Conservation (phyloP, 2,329 filamentous ascomycete genomes). For the Beauveria scarabaeidicola region DNA sequence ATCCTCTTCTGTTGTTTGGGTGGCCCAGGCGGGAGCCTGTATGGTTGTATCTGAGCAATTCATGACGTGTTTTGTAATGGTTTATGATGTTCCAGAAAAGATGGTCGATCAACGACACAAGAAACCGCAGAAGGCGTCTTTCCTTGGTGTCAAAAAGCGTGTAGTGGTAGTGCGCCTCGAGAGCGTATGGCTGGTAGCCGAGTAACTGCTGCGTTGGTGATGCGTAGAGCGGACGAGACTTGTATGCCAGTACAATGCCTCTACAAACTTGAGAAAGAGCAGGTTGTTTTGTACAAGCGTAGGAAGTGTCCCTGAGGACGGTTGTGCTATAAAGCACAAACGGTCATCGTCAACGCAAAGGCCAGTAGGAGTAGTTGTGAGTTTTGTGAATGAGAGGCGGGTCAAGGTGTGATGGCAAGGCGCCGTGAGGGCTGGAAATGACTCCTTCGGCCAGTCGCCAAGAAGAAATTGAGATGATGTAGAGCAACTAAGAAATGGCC, state of each 20-base stretch:
- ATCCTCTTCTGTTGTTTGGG: conserved; percentile 50
- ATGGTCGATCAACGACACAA: conserved; percentile 11
- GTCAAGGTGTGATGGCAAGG: background rate
- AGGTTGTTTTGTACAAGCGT: background rate
- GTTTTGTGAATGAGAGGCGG: background rate
- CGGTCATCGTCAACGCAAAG: conserved; percentile 24
- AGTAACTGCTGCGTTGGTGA: conserved; percentile 4
- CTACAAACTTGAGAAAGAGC: background rate
- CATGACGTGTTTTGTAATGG: conserved; percentile 24
- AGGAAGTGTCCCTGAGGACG: conserved; percentile 29
- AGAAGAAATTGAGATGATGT: background rate
- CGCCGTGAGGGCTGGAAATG: background rate
- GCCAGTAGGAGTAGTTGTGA: background rate
- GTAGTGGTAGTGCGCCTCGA: background rate
- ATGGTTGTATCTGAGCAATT: conserved; percentile 22
- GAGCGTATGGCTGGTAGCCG: background rate
- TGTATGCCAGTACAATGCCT: conserved; percentile 20
- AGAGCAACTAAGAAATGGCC: background rate
- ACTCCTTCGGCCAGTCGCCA: background rate
- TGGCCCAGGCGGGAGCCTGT: conserved; percentile 25
- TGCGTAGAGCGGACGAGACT: conserved; percentile 17
- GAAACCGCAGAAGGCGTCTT: background rate
- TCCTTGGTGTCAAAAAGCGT: conserved; percentile 3
- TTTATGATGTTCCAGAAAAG: background rate
- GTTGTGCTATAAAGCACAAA: conserved; percentile 27